Evolutionary conservation across 2,329 filamentous ascomycete species (phyloP), one percentile per base, ranked within the genome.

Genomic region (Fusarium abutilonis): DNA sequence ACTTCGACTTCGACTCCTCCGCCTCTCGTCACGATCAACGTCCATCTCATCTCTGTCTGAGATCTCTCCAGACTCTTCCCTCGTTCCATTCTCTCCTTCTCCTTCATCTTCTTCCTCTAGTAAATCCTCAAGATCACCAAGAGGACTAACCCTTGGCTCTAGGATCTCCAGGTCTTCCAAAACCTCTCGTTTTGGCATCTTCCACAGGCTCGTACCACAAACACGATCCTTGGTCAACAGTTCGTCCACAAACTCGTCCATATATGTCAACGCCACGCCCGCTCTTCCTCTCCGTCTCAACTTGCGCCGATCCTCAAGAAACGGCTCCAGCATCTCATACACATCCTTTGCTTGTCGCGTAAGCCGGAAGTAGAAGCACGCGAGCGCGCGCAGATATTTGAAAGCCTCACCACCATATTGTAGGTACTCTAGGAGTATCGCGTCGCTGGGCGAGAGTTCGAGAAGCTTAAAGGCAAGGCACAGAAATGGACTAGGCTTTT

Each of bases 201-300:
- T 96, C 88, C 92, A 96, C 68, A 99, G 74, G 72, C 89, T 96
- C 4, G 95, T 98, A 34, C 89, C 94, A 73, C 94, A 98, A 0
- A 97, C 89, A 48, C 95, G 84, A 54, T 96, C 92, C 77, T 96
- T 96, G 0, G 86, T 90, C 62, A 99, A 80, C 65, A 99, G 78
- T 60, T 97, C 93, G 75, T 99, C 95, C 52, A 98, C 87, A 74
- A 99, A 98, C 69, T 94, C 89, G 76, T 99, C 95, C 77, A 99
- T 82, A 71, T 86, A 90, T 3, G 92, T 95, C 68, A 99, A 75
- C 11, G 80, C 82, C 63, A 91, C 93, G 2, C 91, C 90, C 26
- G 87, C 86, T 63, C 92, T 86, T 13, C 88, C 89, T 68, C 90
- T 85, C 58, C 92, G 81, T 75, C 90, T 87, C 76, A 99, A 73